Base-by-base conservation (phyloP, 192 early-diverging fungal genomes). In the Phycomyces nitens region DNA sequence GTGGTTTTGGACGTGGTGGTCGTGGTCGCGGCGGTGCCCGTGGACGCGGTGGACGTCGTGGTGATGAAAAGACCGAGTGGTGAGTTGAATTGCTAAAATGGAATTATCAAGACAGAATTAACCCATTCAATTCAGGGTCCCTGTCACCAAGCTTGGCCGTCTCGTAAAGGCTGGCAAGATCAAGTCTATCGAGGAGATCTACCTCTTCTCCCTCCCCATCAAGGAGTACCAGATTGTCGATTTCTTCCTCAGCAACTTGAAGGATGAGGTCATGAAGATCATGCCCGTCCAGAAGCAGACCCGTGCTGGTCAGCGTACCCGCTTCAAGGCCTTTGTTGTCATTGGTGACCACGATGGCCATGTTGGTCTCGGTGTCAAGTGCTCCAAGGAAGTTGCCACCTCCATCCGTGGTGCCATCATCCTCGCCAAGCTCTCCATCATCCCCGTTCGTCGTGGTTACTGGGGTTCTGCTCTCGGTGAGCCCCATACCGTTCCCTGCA, bases 251-350 rank as follows among this genome's bases (percentile, higher is more conserved):
- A 91, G 92, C 77, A 86, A 87, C 76, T 88, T 98, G 70, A 94
- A 94, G 91, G 96, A 98, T 82, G 92, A 98, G 84, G 96, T 98
- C 65, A 98, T 98, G 96, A 98, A 98, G 89, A 95, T 98, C 76
- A 96, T 94, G 84, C 96, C 96, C 60, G 96, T 98, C 69, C 96
- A 98, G 88, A 98, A 98, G 91, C 96, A 98, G 84, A 98, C 96
- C 77, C 90, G 92, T 80, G 96, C 96, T 71, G 96, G 96, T 89
- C 96, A 98, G 86, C 92, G 96, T 75, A 98, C 96, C 72, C 92
- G 96, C 77, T 98, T 98, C 89, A 98, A 98, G 94, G 96, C 96
- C 71, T 98, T 95, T 76, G 96, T 98, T 67, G 92, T 95, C 83
- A 93, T 98, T 73, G 96, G 96, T 82, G 96, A 98, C 86, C 81